Percentiles rank a stretch among this genome's conserved stretches.
phyloP scores from a whole-genome alignment of 2,329 filamentous ascomycete genomes.

The Penicillium brevicompactum region DNA sequence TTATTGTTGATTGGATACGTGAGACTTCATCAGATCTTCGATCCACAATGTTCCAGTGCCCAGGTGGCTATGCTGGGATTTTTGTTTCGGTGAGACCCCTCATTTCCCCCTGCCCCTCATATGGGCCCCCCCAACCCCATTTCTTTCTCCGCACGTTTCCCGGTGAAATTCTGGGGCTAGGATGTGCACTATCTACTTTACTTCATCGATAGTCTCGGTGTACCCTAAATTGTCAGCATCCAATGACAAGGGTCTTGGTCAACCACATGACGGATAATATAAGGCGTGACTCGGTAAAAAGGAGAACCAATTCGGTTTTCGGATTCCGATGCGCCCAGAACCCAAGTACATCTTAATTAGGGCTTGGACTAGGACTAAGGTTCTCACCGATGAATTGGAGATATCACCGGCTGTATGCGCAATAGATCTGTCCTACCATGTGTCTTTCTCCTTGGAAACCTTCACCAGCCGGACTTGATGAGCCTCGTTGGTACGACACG shows the following conservation, averaged over 20 bases:
- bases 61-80: neutral
- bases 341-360: neutral
- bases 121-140: constrained; percentile 8
- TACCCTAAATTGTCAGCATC: neutral
- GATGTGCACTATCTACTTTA: constrained; percentile 9
- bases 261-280: constrained; percentile 1
- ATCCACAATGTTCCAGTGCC: neutral
- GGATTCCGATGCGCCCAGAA: neutral
- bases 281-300: neutral
- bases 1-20: constrained; percentile 4
- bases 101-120: constrained; percentile 7
- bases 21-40: constrained; percentile 5
- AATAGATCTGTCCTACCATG: constrained; percentile 1
- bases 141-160: constrained; percentile 16
- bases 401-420: neutral
- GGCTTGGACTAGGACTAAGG: constrained; percentile 8
- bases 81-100: constrained; percentile 3
- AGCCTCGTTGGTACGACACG: neutral
- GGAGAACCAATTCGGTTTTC: constrained; percentile 4
- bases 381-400: constrained; percentile 4
- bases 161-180: constrained; percentile 19
- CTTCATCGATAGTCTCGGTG: neutral
- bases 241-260: neutral
- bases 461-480: neutral
- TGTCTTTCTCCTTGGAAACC: neutral